These are phyloP conservation scores for Sabuloglossum arenarium DNA, from an alignment of 495 filamentous ascomycete species.

Conservation along the genomic window DNA sequence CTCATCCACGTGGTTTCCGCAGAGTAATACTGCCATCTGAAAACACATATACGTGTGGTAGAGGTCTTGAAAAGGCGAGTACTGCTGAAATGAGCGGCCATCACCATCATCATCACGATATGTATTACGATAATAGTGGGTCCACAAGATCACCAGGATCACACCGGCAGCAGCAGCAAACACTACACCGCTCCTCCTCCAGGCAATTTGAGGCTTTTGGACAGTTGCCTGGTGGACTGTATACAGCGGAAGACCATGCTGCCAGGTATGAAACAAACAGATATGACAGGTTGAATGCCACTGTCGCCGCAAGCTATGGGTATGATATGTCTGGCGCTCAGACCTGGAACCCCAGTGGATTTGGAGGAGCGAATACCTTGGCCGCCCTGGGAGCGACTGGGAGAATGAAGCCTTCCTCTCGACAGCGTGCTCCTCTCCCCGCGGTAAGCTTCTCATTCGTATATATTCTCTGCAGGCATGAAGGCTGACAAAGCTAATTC, in stretches of 20 bases:
- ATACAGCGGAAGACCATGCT: slow-evolving; percentile 35
- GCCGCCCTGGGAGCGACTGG: slow-evolving; percentile 3
- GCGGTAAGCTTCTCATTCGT: neutral
- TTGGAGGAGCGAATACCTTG: slow-evolving; percentile 12
- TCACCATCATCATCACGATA: slow-evolving; percentile 32
- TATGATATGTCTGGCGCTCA: slow-evolving; percentile 43
- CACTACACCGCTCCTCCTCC: slow-evolving; percentile 45
- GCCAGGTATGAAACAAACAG: slow-evolving; percentile 36
- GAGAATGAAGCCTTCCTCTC: slow-evolving; percentile 2
- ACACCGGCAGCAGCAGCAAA: slow-evolving; percentile 39
- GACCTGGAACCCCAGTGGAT: slow-evolving; percentile 39
- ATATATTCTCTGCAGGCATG: neutral
- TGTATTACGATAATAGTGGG: slow-evolving; percentile 35
- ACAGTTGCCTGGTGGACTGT: slow-evolving; percentile 37
- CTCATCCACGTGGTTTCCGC: neutral
- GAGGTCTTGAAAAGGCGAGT: neutral
- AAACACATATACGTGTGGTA: neutral
- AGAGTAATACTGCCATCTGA: neutral
- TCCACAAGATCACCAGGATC: slow-evolving; percentile 39
- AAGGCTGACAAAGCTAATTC: neutral
- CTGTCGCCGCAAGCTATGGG: slow-evolving; percentile 30
- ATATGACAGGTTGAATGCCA: slow-evolving; percentile 37
- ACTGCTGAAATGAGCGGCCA: slow-evolving; percentile 14
- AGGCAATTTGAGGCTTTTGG: slow-evolving; percentile 48
- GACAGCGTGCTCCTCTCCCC: neutral